These are phyloP conservation scores for Debaryomyces tyrocola DNA, from an alignment of 805 yeast species.

Conservation along the genomic window DNA sequence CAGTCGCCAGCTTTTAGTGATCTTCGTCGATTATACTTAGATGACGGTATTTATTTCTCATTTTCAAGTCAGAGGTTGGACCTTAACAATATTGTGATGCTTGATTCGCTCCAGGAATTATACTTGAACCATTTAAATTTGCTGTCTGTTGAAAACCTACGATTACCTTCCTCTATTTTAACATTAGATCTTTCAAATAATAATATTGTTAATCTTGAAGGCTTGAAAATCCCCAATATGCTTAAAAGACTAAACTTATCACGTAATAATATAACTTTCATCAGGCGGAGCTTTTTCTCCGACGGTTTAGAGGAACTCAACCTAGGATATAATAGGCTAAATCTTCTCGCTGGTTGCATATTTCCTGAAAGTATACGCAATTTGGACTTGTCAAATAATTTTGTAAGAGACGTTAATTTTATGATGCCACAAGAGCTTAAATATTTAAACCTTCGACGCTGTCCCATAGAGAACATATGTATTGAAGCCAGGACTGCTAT, in stretches of 20 bases:
- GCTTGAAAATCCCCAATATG: constrained; percentile 5
- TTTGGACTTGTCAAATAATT: constrained; percentile 15
- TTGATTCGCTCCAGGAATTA: background rate
- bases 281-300: constrained; percentile 4
- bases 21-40: background rate
- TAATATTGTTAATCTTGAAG: constrained; percentile 2
- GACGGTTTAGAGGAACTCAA: constrained; percentile 8
- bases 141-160: background rate
- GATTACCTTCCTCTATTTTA: background rate
- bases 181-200: constrained; percentile 8
- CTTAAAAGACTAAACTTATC: constrained; percentile 13
- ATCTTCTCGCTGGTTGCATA: background rate
- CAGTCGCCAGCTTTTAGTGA: background rate
- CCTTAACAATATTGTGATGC: background rate
- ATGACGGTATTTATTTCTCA: background rate
- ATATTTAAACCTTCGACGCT: background rate
- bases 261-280: constrained; percentile 18
- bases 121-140: background rate
- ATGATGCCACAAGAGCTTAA: constrained; percentile 4
- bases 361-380: background rate
- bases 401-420: constrained; percentile 4
- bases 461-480: background rate
- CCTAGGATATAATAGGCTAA: constrained; percentile 13
- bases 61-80: background rate
- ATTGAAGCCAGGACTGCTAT: background rate